Base-by-base conservation (phyloP, 441 rosid genomes). In the Adansonia rubrostipa region DNA sequence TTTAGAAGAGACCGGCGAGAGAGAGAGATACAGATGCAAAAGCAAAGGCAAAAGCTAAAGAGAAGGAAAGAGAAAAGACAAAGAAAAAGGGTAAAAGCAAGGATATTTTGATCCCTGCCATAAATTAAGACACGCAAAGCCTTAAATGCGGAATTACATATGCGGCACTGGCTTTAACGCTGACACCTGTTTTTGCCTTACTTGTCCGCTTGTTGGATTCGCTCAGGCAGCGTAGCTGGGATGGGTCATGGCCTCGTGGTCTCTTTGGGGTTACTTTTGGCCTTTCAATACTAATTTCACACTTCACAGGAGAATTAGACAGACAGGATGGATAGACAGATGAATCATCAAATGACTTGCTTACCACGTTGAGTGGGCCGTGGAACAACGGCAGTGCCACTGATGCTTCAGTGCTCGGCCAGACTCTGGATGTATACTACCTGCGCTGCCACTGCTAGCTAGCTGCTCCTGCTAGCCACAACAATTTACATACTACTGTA, bases 191-290 rank as follows among this genome's bases (percentile, higher is more conserved):
- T 75, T 71, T 78, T 11, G 47, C 79, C 71, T 78, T 78, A 74
- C 70, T 82, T 82, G 83, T 83, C 83, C 74, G 67, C 68, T 74
- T 83, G 73, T 78, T 80, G 84, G 84, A 83, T 80, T 83, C 82
- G 78, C 78, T 75, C 80, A 60, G 36, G 20, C 20, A 57, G 3
- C 42, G 1, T 48, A 61, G 44, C n/a, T 63, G 42, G 42, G 42
- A 36, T 36, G 45, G 44, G 24, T 15, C 61, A 28, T 14, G 58
- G 74, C 61, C 44, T 28, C 47, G 10, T 51, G 45, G 58, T 28
- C 48, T 28, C 36, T 17, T 17, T 14, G 71, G 71, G 71, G 53
- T 44, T 44, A 45, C 71, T 77, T 68, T 82, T 75, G 68, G 68
- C 45, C 15, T 33, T 63, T 62, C 67, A 9, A 78, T 79, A 75